Evolutionary conservation across 2,329 filamentous ascomycete genomes (phyloP), one percentile per base, ranked within the genome.

Genomic region (Dactylellina cionopaga): DNA sequence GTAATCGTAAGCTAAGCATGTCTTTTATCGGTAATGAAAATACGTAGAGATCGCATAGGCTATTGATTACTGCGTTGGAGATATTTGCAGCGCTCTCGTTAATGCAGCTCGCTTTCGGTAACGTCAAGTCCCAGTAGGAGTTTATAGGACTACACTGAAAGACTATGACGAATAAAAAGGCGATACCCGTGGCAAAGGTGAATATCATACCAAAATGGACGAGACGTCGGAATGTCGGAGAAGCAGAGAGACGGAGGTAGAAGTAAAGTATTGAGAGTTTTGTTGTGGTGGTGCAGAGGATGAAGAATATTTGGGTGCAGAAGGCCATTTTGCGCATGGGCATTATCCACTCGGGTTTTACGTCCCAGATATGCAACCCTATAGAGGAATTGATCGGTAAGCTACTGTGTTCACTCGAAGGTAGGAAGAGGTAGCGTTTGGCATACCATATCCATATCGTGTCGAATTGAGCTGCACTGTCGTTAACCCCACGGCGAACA

Each of bases 221-320:
- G 33, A 73, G 47, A 4, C 54, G 24, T 1, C 69, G 69, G 33
- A 66, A 73, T 0, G 39, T 62, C 2, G 60, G 69, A 1, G 60
- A 66, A 22, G 54, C 62, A 6, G 62, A 68, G 24, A 73, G 60
- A 2, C 69, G 69, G 46, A 73, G 62, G 47, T 73, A 73, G 47
- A 73, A 73, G 29, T 35, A 66, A 33, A 73, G 69, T 22, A 73
- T 73, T 35, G 69, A 73, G 46, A 73, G 56, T 51, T 73, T 73
- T 24, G 47, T 62, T 19, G 56, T 56, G 13, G 69, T 62, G 0
- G 69, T 68, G 69, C 60, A 66, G 0, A 73, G 69, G 55, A 73
- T 33, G 62, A 66, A 73, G 60, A 73, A 29, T 15, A 73, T 59
- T 58, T 73, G 60, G 5, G 69, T 56, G 54, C 55, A 62, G 31